Conservation (phyloP, 495 filamentous ascomycete genomes). For the Aspergillus panamensis region DNA sequence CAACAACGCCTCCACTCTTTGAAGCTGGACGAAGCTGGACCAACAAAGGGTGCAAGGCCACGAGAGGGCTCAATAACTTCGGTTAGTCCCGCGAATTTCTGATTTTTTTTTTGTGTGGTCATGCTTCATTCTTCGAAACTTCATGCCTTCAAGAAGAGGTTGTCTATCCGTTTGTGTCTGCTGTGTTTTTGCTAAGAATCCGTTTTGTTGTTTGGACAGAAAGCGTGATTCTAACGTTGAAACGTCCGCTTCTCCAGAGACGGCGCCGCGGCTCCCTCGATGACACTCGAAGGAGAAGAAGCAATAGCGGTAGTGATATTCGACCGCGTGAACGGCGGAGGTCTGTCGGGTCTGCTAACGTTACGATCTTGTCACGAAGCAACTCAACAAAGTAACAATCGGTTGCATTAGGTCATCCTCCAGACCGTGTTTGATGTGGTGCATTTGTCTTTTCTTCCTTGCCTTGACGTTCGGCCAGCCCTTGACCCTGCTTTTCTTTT, state of each 20-base stretch:
- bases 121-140: conserved; percentile 18
- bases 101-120: conserved; percentile 18
- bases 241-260: conserved; percentile 52
- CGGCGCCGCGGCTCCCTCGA: conserved; percentile 46
- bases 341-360: conserved; percentile 40
- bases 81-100: conserved; percentile 39
- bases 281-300: conserved; percentile 42
- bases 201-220: conserved; percentile 35
- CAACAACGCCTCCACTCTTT: conserved; percentile 79
- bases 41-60: conserved; percentile 43
- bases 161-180: conserved; percentile 17
- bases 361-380: conserved; percentile 45
- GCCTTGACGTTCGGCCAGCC: conserved; percentile 26
- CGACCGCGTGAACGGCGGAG: conserved; percentile 41
- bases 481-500: conserved; percentile 12
- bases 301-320: conserved; percentile 46
- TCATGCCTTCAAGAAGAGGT: conserved; percentile 13
- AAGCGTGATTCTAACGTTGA: conserved; percentile 51
- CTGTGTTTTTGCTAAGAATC: conserved; percentile 46
- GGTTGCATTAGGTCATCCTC: conserved; percentile 28
- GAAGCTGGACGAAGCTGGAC: conserved; percentile 65
- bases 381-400: conserved; percentile 43
- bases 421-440: conserved; percentile 33
- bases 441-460: conserved; percentile 22
- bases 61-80: conserved; percentile 22